Conservation (phyloP, 345 rosid species). For the Eucalyptus sp. region DNA sequence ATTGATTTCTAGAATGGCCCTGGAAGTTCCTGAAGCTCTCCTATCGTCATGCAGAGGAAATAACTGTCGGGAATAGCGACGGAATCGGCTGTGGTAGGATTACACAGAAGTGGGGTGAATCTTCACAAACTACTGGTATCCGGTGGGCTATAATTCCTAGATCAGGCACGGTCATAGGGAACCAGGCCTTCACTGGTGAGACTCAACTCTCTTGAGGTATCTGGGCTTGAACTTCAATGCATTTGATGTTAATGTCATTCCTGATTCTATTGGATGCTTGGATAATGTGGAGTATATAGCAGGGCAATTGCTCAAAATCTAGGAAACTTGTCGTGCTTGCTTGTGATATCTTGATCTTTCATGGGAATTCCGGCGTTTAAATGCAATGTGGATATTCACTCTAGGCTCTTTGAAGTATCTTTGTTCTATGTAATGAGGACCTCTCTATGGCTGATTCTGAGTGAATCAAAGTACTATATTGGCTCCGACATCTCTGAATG, state of each 20-base stretch:
- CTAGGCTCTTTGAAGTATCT: background rate
- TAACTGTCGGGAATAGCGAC: background rate
- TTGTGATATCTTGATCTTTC: background rate
- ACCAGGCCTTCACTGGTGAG: background rate
- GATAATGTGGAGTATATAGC: background rate
- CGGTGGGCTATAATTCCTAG: background rate
- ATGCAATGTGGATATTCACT: background rate
- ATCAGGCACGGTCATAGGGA: background rate
- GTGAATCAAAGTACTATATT: background rate
- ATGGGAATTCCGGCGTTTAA: background rate
- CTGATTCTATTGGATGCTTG: background rate
- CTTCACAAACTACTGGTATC: background rate
- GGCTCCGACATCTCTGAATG: fast-evolving
- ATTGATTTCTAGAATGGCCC: background rate
- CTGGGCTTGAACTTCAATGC: background rate
- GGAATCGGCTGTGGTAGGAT: background rate
- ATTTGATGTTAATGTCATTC: background rate
- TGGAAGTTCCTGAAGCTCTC: background rate
- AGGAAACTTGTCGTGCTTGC: background rate
- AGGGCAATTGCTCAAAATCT: background rate
- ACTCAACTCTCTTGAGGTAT: background rate
- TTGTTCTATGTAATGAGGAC: background rate
- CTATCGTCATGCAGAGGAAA: background rate
- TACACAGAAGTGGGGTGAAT: background rate
- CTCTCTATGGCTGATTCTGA: background rate